Evolutionary conservation across 257 asterid species (phyloP), one percentile per base, ranked within the genome.

Genomic region (Primulina tabacum): DNA sequence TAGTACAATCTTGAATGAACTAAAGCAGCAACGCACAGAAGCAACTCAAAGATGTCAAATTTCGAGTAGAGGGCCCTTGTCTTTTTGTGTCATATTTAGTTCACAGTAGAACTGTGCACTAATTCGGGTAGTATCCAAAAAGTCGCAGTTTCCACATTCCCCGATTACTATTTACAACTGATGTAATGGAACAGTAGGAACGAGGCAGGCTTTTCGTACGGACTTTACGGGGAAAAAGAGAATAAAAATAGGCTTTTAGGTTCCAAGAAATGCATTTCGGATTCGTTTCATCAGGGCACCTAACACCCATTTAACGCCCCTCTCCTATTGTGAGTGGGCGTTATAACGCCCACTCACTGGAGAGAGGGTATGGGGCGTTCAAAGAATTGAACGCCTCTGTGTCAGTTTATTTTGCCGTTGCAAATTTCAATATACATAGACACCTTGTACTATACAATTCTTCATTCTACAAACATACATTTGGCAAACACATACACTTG

Each of bases 231-330:
- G 2, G 7, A 50, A 17, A 56, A 60, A 55, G 11, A 6, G 4
- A n/a, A 60, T 16, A 56, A 60, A 40, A 37, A 3, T 55, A 28
- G 21, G 35, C 8, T 34, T 62, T 64, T 57, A 64, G 57, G 60
- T 72, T 63, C 43, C 76, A 55, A 75, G 67, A 64, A 62, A 69
- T 68, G 55, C 74, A n/a, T 74, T 74, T 74, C 43, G 66, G 71
- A 66, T 64, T 64, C 59, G 3, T 72, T 62, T 55, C 38, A 37
- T 38, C n/a, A n/a, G n/a, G n/a, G n/a, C n/a, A n/a, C n/a, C n/a
- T n/a, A n/a, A n/a, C n/a, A n/a, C n/a, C n/a, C n/a, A n/a, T n/a
- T n/a, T n/a, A n/a, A n/a, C n/a, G n/a, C n/a, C n/a, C n/a, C n/a
- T n/a, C n/a, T n/a, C n/a, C n/a, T n/a, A n/a, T n/a, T n/a, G n/a